Conservation (phyloP, 768 basidiomycete species). For the Termitomyces sp. region DNA sequence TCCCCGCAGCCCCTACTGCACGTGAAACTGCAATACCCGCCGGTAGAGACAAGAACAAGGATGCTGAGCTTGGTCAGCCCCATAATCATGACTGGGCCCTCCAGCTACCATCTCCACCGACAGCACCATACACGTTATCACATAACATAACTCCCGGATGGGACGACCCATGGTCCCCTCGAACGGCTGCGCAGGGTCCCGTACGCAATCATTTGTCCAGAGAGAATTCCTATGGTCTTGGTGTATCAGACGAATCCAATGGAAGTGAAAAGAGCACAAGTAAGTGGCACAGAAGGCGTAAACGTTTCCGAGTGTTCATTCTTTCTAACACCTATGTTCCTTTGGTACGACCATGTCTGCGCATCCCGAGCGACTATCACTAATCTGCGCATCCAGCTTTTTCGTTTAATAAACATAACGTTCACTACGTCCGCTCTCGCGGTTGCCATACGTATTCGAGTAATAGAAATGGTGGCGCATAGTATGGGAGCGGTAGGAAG, state of each 20-base stretch:
- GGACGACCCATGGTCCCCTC: constrained; percentile 66
- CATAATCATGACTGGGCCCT: constrained; percentile 25
- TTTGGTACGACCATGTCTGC: constrained; percentile 44
- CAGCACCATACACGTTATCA: constrained; percentile 49
- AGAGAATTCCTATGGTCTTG: constrained; percentile 24
- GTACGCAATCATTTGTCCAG: constrained; percentile 24
- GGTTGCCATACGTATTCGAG: constrained; percentile 73
- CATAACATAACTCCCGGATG: constrained; percentile 61
- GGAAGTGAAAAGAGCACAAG: constrained; percentile 23
- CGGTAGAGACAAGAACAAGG: constrained; percentile 33
- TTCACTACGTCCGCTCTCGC: constrained; percentile 79
- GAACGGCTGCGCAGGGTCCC: constrained; percentile 38
- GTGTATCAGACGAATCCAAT: constrained; percentile 24
- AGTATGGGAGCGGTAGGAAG: constrained; percentile 76
- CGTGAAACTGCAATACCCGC: constrained; percentile 32
- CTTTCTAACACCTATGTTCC: constrained; percentile 77
- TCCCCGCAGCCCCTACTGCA: constrained; percentile 36
- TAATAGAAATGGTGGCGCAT: constrained; percentile 44
- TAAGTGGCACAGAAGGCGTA: constrained; percentile 35
- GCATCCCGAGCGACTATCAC: constrained; percentile 6
- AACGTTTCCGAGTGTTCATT: constrained; percentile 61
- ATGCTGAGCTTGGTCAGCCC: constrained; percentile 17
- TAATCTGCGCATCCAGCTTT: constrained; percentile 48
- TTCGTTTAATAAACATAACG: constrained; percentile 80
- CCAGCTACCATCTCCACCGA: constrained; percentile 32